Base-by-base conservation (phyloP, 306 rosid genomes). In the Phaseolus lunatus region DNA sequence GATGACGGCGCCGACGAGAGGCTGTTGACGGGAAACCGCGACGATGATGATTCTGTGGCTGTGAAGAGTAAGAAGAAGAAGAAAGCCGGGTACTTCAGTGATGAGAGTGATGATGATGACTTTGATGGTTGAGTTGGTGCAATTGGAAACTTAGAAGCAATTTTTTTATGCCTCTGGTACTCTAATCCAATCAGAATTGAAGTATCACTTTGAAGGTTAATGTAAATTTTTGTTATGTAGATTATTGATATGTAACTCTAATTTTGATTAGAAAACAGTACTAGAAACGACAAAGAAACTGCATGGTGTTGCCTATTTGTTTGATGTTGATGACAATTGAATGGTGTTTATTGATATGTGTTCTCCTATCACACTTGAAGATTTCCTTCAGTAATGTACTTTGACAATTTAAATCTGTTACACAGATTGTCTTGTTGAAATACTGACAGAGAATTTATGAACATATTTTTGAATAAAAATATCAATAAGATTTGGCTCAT, bases 51-150 rank as follows among this genome's bases (percentile, higher is more conserved):
- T 45, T 79, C 31, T 47, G 82, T 44, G 66, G 84, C 54, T 69
- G 67, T 72, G 80, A 91, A 84, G 86, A 89, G 56, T 84, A 80
- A 78, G 88, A 91, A 83, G 87, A 90, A 43, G 11, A 94, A 90
- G 90, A 90, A 72, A 81, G 80, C 80, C 18, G 89, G 97, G 37
- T 92, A 92, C 68, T 94, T 94, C 12, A 89, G 97, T 66, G 97
- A 90, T 44, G 96, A 92, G 88, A 94, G 98, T 71, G 97, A 72
- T 18, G 90, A 91, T 3, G 94, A 87, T 27, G 67, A 58, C 73
- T 96, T 85, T 9, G 80, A 84, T 35, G 61, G 79, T 50, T 68
- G 37, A 11, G 64, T 14, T 29, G 18, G 22, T 58, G 26, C 2
- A 18, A 19, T 75, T 59, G 63, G 9, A 19, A 52, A 19, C 24